Evolutionary conservation across 441 rosid species (phyloP), one percentile per base, ranked within the genome.

Genomic region (Erysimum cheiri): DNA sequence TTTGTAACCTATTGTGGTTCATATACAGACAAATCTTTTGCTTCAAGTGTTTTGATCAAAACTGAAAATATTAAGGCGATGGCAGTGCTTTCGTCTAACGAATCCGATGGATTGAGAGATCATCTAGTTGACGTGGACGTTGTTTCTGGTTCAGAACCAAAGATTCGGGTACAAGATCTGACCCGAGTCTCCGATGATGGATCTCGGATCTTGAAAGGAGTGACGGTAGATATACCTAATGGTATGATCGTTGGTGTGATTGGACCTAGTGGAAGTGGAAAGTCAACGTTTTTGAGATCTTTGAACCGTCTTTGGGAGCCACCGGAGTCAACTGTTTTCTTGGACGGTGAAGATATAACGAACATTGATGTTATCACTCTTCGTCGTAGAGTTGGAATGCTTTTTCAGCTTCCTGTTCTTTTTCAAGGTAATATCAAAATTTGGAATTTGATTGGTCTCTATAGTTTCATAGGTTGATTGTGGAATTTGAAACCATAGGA

Each of bases 221-320:
- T 93, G 29, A 57, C 85, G 5, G 41, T 89, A 61, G 87, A 83
- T 36, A 73, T 89, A 52, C 89, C 92, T 0, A 78, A 72, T 56
- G 96, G 93, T 5, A 64, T 78, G 78, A 72, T 93, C 68, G 60
- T 89, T 2, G 98, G 97, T 8, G 87, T 93, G 74, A 88, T 93
- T n/a, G 98, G 96, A 8, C 97, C 97, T 0, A 93, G 98, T 64
- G 97, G 98, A 17, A 89, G 97, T 8, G 97, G 97, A 8, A 93
- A 93, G 69, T 93, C 96, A 31, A 93, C 97, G 64, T 70, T 91
- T 12, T 58, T 93, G 13, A 78, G 94, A 71, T 87, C 96, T 1
- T 82, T 93, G 0, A 93, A 93, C 68, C 87, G 97, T 3, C 82
- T 93, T 14, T 93, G 98, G 98, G 98, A 92, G 76, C 97, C 97